Base-by-base conservation (phyloP, 2,329 filamentous ascomycete species). In the Cladosporium phlei region DNA sequence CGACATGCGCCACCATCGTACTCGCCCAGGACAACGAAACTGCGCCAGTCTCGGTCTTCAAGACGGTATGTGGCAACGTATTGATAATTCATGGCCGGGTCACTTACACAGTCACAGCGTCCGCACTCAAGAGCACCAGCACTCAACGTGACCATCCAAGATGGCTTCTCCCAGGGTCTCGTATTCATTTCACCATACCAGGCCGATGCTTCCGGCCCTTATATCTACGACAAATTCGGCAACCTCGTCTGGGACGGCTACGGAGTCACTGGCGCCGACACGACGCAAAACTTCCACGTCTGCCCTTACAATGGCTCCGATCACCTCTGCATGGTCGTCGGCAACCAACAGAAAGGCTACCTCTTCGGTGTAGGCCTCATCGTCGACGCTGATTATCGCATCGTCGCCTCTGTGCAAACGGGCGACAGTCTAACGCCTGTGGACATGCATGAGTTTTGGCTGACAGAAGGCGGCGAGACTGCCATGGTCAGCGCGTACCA, bases 391-490 rank as follows among this genome's bases (percentile, higher is more conserved):
- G 61, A 62, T 24, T 73, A 74, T 55, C 63, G 66, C 28, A 66
- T 69, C 34, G 69, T 73, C 20, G 63, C 66, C 34, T 69, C 69
- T 1, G 67, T 71, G 8, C 46, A 54, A n/a, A 52, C 53, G 29
- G 55, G 50, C 34, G 38, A 44, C 16, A 30, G 28, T 20, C 21
- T 37, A 2, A 49, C 47, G 22, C 54, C 54, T n/a, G 52, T 49
- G 9, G 71, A 74, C 52, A 70, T 72, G 68, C 71, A 74, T 52
- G 71, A 74, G 47, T 73, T 73, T 50, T 60, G 58, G 43, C 59
- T 68, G 9, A 62, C 72, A 43, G 62, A 68, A 32, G 57, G 66
- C 37, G 70, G 70, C 27, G 54, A 58, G 8, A 55, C 55, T 30
- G 59, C 55, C 3, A 47, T 63, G 4, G 12, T 60, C 19, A 58